Evolutionary conservation across 495 filamentous ascomycete species (phyloP).

Genomic region (Hypoxylon lienhwacheense): DNA sequence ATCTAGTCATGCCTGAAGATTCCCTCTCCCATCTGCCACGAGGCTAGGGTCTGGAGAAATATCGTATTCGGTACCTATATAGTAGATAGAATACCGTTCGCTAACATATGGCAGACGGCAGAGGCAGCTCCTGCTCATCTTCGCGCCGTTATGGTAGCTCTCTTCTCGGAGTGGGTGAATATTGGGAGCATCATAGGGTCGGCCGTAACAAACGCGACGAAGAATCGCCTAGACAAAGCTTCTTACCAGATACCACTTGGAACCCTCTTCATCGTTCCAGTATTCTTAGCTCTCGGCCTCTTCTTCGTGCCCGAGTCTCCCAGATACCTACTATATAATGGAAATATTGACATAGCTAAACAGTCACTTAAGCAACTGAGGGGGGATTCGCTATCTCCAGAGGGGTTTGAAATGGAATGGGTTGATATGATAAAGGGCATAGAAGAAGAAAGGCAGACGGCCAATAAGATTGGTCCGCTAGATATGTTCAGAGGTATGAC

Average conservation of each 20-base stretch:
- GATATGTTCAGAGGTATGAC: slow-evolving; percentile 41
- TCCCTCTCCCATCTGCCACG: too few relatives aligned
- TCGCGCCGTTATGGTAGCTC: slow-evolving; percentile 49
- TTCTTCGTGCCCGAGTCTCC: slow-evolving; percentile 60
- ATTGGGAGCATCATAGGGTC: slow-evolving; percentile 59
- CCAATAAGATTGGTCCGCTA: slow-evolving; percentile 36
- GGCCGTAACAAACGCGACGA: slow-evolving; percentile 44
- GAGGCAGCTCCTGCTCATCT: slow-evolving; percentile 44
- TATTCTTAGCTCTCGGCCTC: slow-evolving; percentile 48
- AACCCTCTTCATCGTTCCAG: slow-evolving; percentile 56
- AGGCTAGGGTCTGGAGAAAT: too few relatives aligned
- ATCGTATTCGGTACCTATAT: background rate
- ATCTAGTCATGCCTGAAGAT: too few relatives aligned
- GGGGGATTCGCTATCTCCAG: slow-evolving; percentile 33
- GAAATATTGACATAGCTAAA: slow-evolving; percentile 38
- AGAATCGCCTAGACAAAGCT: slow-evolving; percentile 33
- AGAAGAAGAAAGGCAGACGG: slow-evolving; percentile 42
- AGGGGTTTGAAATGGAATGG: slow-evolving; percentile 41
- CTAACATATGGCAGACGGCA: slow-evolving; percentile 28
- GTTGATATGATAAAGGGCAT: slow-evolving; percentile 44
- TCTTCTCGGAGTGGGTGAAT: slow-evolving; percentile 48
- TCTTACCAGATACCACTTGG: slow-evolving; percentile 58
- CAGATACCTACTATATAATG: slow-evolving; percentile 48
- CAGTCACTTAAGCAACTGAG: slow-evolving; percentile 38
- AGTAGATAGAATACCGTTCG: background rate